Evolutionary conservation across 805 yeast species (phyloP), one percentile per base, ranked within the genome.

Genomic region (Saccharomyces mikatae): DNA sequence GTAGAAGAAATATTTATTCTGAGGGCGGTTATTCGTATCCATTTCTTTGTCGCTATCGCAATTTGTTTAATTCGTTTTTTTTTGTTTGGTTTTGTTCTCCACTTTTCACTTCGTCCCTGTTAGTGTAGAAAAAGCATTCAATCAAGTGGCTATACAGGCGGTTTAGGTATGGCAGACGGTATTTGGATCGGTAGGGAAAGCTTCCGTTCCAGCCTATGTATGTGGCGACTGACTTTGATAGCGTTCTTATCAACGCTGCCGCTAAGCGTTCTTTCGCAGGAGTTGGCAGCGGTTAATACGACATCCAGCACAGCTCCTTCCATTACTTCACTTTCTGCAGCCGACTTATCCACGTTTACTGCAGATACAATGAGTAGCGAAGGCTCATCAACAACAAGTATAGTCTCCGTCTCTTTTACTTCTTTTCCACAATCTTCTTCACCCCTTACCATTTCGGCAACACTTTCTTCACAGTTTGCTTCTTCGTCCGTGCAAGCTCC

Each of bases 391-490:
- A 36, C 58, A 14, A 47, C 57, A n/a, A 57, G 56, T 46, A 54
- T 56, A 32, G 60, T 57, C 8, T 49, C 56, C 36, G 55, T 53
- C 8, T 44, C 56, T 17, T 54, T 52, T 27, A 50, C 41, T 28
- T 51, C 54, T 4, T 51, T 49, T 14, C 28, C 49, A 17, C 22
- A 41, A 26, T 41, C 53, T 3, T 29, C 51, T 10, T 47, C 53
- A 22, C 41, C 49, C 10, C 48, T 47, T 24, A 14, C 50, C 22
- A 6, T 46, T n/a, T 28, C 50, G 28, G 24, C 54, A n/a, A 41
- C 54, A n/a, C 32, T 52, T 2, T 29, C 56, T 24, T n/a, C 48
- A 21, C 17, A 13, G 17, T 13, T 31, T 31, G 51, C 57, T 21
- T 48, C 56, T n/a, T 17, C 36, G n/a, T 52, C 55, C 36, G 17